Conservation (phyloP, 1,284 basidiomycete genomes). For the Takashimella tepidaria region DNA sequence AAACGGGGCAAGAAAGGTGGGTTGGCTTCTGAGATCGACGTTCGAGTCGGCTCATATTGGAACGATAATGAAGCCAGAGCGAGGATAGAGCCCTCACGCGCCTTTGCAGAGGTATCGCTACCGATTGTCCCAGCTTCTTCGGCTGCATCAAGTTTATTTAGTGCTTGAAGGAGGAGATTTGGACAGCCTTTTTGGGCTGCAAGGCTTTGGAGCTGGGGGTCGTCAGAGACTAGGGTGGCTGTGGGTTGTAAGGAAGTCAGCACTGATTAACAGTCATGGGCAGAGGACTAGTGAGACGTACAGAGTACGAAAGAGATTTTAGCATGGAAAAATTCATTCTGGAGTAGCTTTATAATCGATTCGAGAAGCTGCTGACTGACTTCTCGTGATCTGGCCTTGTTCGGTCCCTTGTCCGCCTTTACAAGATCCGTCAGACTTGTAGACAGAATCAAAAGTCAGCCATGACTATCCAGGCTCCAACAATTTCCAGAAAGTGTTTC, state of each 20-base stretch:
- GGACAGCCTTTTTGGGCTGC: constrained; percentile 34
- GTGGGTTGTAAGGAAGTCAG: not conserved
- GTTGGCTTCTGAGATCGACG: constrained; percentile 57
- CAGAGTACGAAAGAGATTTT: constrained; percentile 64
- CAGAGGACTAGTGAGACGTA: constrained; percentile 31
- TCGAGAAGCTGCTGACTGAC: constrained; percentile 26
- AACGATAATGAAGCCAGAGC: constrained; percentile 65
- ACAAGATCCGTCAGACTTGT: constrained; percentile 38
- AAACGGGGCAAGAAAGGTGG: constrained; percentile 55
- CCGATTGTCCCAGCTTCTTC: constrained; percentile 55
- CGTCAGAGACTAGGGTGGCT: constrained; percentile 69
- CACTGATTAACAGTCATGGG: not conserved
- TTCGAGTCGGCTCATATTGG: constrained; percentile 64
- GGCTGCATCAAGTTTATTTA: constrained; percentile 48
- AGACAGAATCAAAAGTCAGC: no score
- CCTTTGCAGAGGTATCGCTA: constrained; percentile 36
- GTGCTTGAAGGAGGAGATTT: constrained; percentile 18
- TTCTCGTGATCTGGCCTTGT: constrained; percentile 6
- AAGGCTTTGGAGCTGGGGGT: constrained; percentile 56
- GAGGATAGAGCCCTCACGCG: constrained; percentile 60
- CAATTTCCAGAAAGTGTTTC: no score
- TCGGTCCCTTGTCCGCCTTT: constrained; percentile 29
- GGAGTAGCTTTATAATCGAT: constrained; percentile 29
- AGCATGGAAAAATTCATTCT: constrained; percentile 30
- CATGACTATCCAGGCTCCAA: no score